Conservation (phyloP, 345 rosid species). For the Corymbia maculata region DNA sequence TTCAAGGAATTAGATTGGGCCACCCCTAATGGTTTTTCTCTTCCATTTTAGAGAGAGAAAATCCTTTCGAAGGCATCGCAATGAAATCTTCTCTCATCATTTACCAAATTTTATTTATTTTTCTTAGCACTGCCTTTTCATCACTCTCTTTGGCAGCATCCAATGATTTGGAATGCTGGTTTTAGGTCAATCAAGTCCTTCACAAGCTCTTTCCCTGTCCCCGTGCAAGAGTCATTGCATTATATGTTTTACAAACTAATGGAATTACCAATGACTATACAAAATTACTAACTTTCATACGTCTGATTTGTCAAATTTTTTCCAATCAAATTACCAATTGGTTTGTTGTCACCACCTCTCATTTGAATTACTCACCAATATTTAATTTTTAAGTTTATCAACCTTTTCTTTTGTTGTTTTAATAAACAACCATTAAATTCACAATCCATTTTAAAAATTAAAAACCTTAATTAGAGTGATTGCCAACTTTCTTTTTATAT, state of each 20-base stretch:
- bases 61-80: not conserved
- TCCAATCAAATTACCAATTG: not conserved
- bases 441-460: not conserved
- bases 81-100: not conserved
- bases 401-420: not conserved
- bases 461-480: not conserved
- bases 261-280: not conserved
- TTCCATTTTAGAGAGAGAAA: not conserved
- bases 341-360: not conserved
- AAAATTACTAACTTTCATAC: no score
- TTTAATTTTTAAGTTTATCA: no score
- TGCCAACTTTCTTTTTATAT: no score
- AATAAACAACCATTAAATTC: not conserved
- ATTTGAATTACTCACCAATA: not conserved
- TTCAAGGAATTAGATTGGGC: not conserved
- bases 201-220: not conserved
- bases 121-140: not conserved
- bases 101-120: not conserved
- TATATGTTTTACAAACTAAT: not conserved
- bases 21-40: not conserved
- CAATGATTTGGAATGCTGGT: not conserved
- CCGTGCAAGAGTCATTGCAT: not conserved
- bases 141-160: not conserved
- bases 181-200: not conserved
- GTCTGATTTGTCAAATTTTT: accelerated